These are phyloP conservation scores for Lantana camara DNA, from an alignment of 257 asterid genomes.

Conservation along the genomic window DNA sequence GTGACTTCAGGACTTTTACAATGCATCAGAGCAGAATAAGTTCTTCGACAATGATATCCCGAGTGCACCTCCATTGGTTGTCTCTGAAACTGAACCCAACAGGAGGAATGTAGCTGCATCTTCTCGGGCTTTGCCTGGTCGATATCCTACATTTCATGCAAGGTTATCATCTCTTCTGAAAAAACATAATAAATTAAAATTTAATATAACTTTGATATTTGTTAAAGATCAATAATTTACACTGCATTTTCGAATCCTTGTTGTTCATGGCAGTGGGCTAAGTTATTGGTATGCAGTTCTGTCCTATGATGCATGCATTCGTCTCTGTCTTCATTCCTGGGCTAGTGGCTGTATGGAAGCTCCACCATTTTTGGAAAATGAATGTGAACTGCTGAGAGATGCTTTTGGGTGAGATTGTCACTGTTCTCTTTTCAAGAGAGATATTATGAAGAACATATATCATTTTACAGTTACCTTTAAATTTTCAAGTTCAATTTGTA, in stretches of 20 bases:
- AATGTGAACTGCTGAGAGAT: conserved; percentile 80
- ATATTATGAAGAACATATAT: conserved; percentile 1
- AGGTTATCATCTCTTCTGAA: conserved; percentile 44
- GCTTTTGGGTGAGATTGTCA: conserved; percentile 63
- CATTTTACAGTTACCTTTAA: conserved; percentile 1
- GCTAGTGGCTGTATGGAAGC: conserved; percentile 76
- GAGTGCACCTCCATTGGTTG: conserved; percentile 78
- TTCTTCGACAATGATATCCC: conserved; percentile 48
- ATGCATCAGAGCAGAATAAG: conserved; percentile 31
- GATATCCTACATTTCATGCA: conserved; percentile 87
- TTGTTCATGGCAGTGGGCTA: conserved; percentile 64
- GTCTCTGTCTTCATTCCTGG: conserved; percentile 93
- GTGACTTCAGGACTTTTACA: conserved; percentile 39
- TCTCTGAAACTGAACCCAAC: no score
- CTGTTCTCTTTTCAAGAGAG: not conserved
- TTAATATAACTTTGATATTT: no score
- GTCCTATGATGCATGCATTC: conserved; percentile 90
- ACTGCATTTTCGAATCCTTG: conserved; percentile 1
- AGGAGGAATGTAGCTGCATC: conserved; percentile 70
- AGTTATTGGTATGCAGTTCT: conserved; percentile 79
- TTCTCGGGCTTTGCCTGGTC: conserved; percentile 51
- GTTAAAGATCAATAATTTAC: no score
- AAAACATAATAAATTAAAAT: no score
- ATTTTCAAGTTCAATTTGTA: conserved; percentile 27
- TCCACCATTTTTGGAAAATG: conserved; percentile 79